Conservation (phyloP, 768 basidiomycete species). For the Russula sp. region DNA sequence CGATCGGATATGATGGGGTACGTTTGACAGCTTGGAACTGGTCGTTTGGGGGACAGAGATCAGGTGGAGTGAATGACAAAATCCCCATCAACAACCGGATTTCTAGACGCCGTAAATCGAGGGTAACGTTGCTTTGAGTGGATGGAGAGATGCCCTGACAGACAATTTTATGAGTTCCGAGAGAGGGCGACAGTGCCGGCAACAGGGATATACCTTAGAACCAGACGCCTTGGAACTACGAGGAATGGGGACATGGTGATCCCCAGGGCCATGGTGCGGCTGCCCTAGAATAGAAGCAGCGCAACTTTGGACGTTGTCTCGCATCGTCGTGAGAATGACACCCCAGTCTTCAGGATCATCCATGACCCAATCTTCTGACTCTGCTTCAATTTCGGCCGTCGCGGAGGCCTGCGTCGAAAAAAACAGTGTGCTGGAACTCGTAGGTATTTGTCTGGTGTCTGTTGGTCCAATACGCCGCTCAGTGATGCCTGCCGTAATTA, state of each 20-base stretch:
- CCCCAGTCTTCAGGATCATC: slow-evolving; percentile 12
- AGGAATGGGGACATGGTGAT: background rate
- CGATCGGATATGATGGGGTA: slow-evolving; percentile 13
- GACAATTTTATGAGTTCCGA: background rate
- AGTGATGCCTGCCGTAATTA: background rate
- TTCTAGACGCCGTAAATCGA: slow-evolving; percentile 18
- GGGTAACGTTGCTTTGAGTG: slow-evolving; percentile 1
- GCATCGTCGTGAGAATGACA: slow-evolving; percentile 13
- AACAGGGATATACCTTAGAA: slow-evolving; percentile 4
- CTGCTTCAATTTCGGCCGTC: background rate
- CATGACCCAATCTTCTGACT: slow-evolving; percentile 11
- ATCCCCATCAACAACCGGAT: slow-evolving; percentile 9
- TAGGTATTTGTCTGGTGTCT: background rate
- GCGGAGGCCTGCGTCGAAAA: background rate
- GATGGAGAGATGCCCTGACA: slow-evolving; percentile 5
- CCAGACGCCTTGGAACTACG: background rate
- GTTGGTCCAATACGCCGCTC: background rate
- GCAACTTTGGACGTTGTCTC: slow-evolving; percentile 9
- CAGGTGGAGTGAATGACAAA: slow-evolving; percentile 8
- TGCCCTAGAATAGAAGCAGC: slow-evolving; percentile 8
- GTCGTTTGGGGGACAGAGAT: slow-evolving; percentile 15
- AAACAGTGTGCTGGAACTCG: background rate
- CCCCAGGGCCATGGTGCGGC: background rate
- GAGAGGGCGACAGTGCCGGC: background rate
- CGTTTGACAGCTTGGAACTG: slow-evolving; percentile 6